These are phyloP conservation scores for Arachis monticola DNA, from an alignment of 331 rosid genomes.

Conservation along the genomic window DNA sequence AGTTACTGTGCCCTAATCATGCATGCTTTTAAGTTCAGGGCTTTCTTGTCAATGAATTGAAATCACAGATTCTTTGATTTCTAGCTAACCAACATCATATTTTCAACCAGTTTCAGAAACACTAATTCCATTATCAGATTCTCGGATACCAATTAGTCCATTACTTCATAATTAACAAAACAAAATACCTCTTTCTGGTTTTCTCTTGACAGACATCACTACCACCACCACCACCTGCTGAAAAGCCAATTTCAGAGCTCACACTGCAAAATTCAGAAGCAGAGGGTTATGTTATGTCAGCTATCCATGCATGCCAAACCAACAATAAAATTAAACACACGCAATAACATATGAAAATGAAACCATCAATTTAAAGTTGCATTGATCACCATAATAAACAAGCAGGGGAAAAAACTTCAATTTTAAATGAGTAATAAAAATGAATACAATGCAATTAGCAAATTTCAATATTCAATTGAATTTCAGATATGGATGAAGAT, in stretches of 20 bases:
- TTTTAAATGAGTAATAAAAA: neutral
- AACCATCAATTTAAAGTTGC: neutral
- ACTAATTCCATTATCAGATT: constrained; percentile 11
- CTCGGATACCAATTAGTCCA: neutral
- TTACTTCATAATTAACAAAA: constrained; percentile 22
- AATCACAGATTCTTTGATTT: too few relatives aligned
- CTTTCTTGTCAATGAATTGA: too few relatives aligned
- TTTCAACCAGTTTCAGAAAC: neutral
- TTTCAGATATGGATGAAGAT: neutral
- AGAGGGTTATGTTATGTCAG: neutral
- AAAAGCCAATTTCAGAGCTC: constrained; percentile 54
- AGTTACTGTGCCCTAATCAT: too few relatives aligned
- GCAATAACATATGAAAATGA: neutral
- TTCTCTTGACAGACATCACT: constrained; percentile 48
- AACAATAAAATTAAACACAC: neutral
- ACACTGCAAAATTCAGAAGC: constrained; percentile 34
- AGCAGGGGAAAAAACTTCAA: neutral
- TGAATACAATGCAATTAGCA: neutral
- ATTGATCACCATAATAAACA: neutral
- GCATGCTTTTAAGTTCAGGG: too few relatives aligned
- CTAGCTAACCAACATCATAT: neutral
- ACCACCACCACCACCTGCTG: constrained; percentile 46
- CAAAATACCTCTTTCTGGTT: constrained; percentile 70
- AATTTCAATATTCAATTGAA: constrained; percentile 5
- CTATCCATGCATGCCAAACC: constrained; percentile 22